Percentiles rank a stretch among this genome's conserved stretches.
phyloP scores from a whole-genome alignment of 495 filamentous ascomycete genomes.

The Xylaria castorea region DNA sequence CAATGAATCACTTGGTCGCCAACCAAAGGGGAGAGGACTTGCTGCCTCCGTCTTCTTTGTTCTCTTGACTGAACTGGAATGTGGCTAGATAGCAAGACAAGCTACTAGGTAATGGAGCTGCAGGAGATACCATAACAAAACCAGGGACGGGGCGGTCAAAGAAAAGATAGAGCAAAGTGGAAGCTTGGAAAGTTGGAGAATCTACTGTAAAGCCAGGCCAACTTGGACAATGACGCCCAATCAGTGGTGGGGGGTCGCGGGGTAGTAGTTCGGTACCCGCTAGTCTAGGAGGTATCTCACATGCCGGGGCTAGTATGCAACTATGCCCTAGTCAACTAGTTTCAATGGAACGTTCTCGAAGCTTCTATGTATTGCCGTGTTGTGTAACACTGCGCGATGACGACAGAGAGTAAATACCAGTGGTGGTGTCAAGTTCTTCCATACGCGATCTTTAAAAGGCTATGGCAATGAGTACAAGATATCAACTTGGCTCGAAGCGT shows the following conservation, averaged over 20 bases:
- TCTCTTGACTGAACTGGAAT: conserved; percentile 12
- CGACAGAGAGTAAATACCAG: background rate
- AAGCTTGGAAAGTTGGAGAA: conserved; percentile 29
- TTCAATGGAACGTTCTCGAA: conserved; percentile 26
- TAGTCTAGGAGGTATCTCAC: background rate
- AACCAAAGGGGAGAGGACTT: background rate
- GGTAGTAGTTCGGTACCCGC: conserved; percentile 13
- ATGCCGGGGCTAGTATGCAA: background rate
- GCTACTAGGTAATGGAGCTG: conserved; percentile 17
- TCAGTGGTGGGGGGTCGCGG: conserved; percentile 28
- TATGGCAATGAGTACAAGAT: background rate
- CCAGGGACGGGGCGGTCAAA: conserved; percentile 25
- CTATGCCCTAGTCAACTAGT: conserved; percentile 1
- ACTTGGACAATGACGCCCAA: conserved; percentile 19
- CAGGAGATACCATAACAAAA: conserved; percentile 25
- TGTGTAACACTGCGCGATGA: conserved; percentile 11
- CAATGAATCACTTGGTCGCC: conserved; percentile 10
- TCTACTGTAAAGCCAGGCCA: background rate
- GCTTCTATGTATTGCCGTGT: conserved; percentile 12
- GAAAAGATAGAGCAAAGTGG: conserved; percentile 5
- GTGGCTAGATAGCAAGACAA: background rate
- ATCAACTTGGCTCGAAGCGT: background rate
- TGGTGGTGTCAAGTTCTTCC: background rate
- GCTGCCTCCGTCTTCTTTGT: conserved; percentile 20
- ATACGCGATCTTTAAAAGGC: background rate